Percentiles rank a stretch among this genome's conserved stretches.
Conservation (phyloP, 2,329 filamentous ascomycete species). For the Botrytis deweyae region DNA sequence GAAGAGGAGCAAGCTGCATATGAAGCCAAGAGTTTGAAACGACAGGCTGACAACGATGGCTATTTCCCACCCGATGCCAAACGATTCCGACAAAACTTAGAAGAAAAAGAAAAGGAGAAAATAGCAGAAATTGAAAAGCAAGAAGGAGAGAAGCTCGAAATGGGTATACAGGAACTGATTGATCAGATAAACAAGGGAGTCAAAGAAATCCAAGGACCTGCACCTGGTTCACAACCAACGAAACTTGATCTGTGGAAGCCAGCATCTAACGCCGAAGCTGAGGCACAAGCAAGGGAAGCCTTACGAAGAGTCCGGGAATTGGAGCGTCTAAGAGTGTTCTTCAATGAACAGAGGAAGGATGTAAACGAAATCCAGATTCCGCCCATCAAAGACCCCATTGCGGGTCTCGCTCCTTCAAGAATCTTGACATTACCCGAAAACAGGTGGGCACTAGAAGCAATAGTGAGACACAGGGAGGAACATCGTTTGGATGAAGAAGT, state of each 20-base stretch:
- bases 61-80: slow-evolving; percentile 16
- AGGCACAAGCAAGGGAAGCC: not conserved
- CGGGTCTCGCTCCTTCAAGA: not conserved
- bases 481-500: not conserved
- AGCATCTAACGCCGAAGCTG: not conserved
- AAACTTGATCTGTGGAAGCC: not conserved
- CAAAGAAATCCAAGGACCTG: not conserved
- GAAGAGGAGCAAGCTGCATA: not conserved
- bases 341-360: not conserved
- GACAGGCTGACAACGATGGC: slow-evolving; percentile 1
- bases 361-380: not conserved
- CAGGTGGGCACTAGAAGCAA: slow-evolving; percentile 4
- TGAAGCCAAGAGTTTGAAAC: not conserved
- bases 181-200: slow-evolving; percentile 1
- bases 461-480: not conserved
- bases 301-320: not conserved
- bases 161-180: not conserved
- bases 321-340: not conserved
- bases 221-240: not conserved
- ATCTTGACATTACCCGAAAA: slow-evolving; percentile 2
- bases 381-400: not conserved
- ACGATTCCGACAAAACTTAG: slow-evolving; percentile 4
- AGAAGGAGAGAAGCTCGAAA: not conserved
- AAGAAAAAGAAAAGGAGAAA: not conserved
- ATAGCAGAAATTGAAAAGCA: not conserved